Evolutionary conservation across 1,284 basidiomycete species (phyloP), one percentile per base, ranked within the genome.

Genomic region (Coriolopsis trogii): DNA sequence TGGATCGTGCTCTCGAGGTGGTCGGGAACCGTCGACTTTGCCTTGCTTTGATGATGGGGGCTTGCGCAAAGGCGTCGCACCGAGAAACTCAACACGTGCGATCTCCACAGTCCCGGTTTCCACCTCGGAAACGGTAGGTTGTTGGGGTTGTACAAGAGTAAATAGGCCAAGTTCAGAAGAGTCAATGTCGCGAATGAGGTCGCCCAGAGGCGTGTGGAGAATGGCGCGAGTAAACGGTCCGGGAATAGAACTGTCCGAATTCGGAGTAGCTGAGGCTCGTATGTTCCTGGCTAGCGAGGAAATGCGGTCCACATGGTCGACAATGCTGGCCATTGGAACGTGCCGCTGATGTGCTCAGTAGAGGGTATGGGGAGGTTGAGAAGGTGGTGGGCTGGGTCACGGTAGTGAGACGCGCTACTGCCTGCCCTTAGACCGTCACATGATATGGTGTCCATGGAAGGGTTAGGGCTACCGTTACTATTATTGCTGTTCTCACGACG

Each of bases 131-230:
- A 50, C 57, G 21, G 28, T 61, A 44, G 59, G 59, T 15, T 58
- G 58, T 2, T 62, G 46, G 16, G 68, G 66, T 7, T 65, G 62
- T 3, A 77, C 70, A 46, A 89, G 74, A 3, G 77, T 80, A 69
- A 91, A 89, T 16, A 91, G 79, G 25, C 88, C 87, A 23, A 89
- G 75, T 66, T 91, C 89, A 10, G 88, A 81, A 8, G 84, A 74
- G 58, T 90, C 87, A 53, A 85, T 74, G 61, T 91, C 88, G 60
- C 87, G 85, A 53, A 90, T 88, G 53, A 90, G 81, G 61, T 90
- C 84, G 39, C 84, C 82, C 9, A 91, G 77, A 42, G 77, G 69
- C 0, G 81, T 78, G 25, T 75, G 59, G 23, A 91, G 80, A 12
- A 89, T 77, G 2, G 89, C 87, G 46, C 68, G 71, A 6, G 84